These are phyloP conservation scores for Candida railenensis DNA, from an alignment of 805 yeast genomes.

Conservation along the genomic window DNA sequence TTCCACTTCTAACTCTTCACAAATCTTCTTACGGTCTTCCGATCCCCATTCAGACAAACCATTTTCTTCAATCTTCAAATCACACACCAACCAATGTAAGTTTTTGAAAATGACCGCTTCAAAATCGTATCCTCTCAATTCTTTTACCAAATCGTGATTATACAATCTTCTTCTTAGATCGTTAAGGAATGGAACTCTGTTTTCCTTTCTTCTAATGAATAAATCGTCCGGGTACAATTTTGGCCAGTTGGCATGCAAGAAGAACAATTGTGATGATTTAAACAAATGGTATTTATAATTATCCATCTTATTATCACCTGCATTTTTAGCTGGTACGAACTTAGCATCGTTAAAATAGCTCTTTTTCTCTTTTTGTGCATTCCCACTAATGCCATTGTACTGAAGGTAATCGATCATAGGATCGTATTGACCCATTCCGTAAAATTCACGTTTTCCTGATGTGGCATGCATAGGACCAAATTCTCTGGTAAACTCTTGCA, in stretches of 20 bases:
- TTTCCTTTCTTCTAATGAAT: slow-evolving; percentile 22
- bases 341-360: slow-evolving; percentile 12
- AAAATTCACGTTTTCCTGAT: slow-evolving; percentile 23
- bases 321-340: slow-evolving; percentile 20
- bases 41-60: slow-evolving; percentile 20
- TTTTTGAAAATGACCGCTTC: slow-evolving; percentile 27
- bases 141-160: slow-evolving; percentile 20
- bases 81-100: slow-evolving; percentile 29
- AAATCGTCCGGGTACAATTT: slow-evolving; percentile 25
- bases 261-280: slow-evolving; percentile 25
- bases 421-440: slow-evolving; percentile 39
- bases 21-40: slow-evolving; percentile 21
- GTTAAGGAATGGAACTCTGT: slow-evolving; percentile 26
- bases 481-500: slow-evolving; percentile 34
- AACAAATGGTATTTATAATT: slow-evolving; percentile 31
- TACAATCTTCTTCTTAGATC: slow-evolving; percentile 28
- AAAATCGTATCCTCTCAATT: slow-evolving; percentile 25
- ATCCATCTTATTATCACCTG: slow-evolving; percentile 16
- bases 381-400: slow-evolving; percentile 5
- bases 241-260: slow-evolving; percentile 41
- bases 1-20: slow-evolving; percentile 23
- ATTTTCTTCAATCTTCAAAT: slow-evolving; percentile 17
- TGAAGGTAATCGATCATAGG: slow-evolving; percentile 31
- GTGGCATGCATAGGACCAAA: slow-evolving; percentile 30
- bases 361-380: neutral